These are phyloP conservation scores for Fragosphaeria purpurea DNA, from an alignment of 2,329 filamentous ascomycete genomes.

Conservation along the genomic window DNA sequence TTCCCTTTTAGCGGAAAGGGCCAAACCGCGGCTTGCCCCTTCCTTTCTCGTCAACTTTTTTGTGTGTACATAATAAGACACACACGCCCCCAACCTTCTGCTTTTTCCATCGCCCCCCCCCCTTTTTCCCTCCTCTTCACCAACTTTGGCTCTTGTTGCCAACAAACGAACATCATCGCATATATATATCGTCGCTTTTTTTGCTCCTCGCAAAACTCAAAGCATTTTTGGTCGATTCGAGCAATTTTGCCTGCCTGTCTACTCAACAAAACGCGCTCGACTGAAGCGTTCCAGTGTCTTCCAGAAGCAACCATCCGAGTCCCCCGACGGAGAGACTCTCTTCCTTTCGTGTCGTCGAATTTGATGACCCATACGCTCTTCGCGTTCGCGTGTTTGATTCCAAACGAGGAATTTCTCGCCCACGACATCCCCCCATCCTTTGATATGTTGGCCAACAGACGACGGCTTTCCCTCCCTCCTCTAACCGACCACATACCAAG, in stretches of 20 bases:
- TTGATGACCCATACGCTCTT: conserved; percentile 25
- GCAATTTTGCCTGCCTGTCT: neutral
- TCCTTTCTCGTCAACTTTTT: neutral
- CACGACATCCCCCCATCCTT: conserved; percentile 24
- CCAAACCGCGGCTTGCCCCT: conserved; percentile 4
- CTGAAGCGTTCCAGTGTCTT: conserved; percentile 27
- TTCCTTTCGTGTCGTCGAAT: conserved; percentile 17
- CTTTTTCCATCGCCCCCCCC: neutral
- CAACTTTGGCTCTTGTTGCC: conserved; percentile 10
- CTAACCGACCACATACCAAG: conserved; percentile 52
- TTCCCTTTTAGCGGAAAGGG: conserved; percentile 1
- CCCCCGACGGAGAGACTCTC: neutral
- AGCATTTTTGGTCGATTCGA: too few relatives aligned
- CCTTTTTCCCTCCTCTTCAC: conserved; percentile 1
- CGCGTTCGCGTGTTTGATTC: conserved; percentile 12
- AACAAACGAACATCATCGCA: neutral
- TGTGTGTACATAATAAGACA: conserved; percentile 8
- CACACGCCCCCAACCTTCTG: conserved; percentile 7
- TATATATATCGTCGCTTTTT: conserved; percentile 3
- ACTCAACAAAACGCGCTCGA: conserved; percentile 8
- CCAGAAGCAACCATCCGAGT: conserved; percentile 25
- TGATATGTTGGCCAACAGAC: conserved; percentile 49
- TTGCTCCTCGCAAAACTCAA: neutral
- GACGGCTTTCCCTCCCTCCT: conserved; percentile 43
- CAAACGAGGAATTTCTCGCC: conserved; percentile 14